phyloP scores from a whole-genome alignment of 306 rosid species.

The Vigna nakashimae region DNA sequence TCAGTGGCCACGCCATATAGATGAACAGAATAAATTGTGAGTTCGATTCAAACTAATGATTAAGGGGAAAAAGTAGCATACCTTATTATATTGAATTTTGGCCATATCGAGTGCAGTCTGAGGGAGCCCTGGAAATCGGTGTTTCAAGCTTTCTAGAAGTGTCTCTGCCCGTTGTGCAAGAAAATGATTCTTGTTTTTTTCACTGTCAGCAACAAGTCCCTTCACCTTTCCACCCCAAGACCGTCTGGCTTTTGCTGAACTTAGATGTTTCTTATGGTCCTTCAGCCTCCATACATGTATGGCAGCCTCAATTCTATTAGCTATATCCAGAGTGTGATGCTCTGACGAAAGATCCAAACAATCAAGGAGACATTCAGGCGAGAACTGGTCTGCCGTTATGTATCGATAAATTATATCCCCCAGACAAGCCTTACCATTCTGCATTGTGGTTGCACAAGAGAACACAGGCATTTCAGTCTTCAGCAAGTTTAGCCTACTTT shows the following conservation, averaged over 20 bases:
- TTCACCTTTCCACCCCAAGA: conserved; percentile 97
- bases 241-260: conserved; percentile 62
- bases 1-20: neutral
- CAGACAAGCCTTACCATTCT: conserved; percentile 89
- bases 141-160: conserved; percentile 76
- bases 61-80: conserved; percentile 6
- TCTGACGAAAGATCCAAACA: conserved; percentile 92
- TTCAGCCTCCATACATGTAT: conserved; percentile 82
- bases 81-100: conserved; percentile 91
- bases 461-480: conserved; percentile 9
- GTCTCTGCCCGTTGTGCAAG: conserved; percentile 78
- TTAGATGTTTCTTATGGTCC: conserved; percentile 63
- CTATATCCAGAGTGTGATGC: conserved; percentile 83
- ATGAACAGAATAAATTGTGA: conserved; percentile 5
- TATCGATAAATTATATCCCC: conserved; percentile 89
- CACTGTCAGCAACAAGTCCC: conserved; percentile 72
- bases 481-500: neutral
- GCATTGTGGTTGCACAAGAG: conserved; percentile 38
- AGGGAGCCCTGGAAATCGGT: conserved; percentile 87
- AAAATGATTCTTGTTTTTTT: conserved; percentile 65
- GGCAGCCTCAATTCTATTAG: conserved; percentile 88
- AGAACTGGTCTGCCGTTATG: conserved; percentile 73
- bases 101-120: conserved; percentile 93
- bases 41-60: neutral
- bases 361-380: conserved; percentile 79